These are phyloP conservation scores for Tetrapisispora taiwanensis DNA, from an alignment of 805 yeast species.

Conservation along the genomic window DNA sequence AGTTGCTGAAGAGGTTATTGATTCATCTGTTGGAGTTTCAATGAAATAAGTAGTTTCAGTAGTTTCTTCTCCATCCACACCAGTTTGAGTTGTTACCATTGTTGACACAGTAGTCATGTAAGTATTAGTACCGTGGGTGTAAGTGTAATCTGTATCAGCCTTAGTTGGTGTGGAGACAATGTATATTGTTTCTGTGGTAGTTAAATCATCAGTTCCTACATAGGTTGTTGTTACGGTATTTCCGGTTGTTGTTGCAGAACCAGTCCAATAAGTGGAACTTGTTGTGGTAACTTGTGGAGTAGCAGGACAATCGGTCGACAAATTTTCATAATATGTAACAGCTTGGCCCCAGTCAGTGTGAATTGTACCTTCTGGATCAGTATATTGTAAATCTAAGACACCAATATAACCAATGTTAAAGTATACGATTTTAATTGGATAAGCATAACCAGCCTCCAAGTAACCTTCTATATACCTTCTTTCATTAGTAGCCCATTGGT, in stretches of 20 bases:
- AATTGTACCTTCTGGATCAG: conserved; percentile 2
- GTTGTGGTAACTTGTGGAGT: conserved; percentile 2
- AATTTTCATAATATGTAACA: not conserved
- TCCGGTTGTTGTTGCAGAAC: not conserved
- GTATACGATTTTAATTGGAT: conserved; percentile 15
- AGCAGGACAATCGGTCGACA: not conserved
- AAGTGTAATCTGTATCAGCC: not conserved
- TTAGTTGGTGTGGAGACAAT: not conserved
- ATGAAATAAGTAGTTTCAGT: conserved; percentile 2
- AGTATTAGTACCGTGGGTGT: not conserved
- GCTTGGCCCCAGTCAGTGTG: conserved; percentile 1
- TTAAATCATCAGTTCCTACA: conserved; percentile 1
- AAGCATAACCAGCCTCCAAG: conserved; percentile 9
- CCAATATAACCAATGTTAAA: conserved; percentile 6
- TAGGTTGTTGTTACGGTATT: not conserved
- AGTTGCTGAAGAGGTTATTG: not conserved
- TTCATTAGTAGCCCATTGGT: conserved; percentile 2
- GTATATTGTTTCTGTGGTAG: not conserved
- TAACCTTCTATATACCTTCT: conserved; percentile 1
- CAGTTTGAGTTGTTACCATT: not conserved
- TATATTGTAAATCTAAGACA: not conserved
- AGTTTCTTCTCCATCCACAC: not conserved
- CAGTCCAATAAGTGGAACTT: conserved; percentile 1
- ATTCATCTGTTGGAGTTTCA: conserved; percentile 2
- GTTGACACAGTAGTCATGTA: not conserved